Conservation (phyloP, 495 filamentous ascomycete genomes). For the Penicillium paxilli region DNA sequence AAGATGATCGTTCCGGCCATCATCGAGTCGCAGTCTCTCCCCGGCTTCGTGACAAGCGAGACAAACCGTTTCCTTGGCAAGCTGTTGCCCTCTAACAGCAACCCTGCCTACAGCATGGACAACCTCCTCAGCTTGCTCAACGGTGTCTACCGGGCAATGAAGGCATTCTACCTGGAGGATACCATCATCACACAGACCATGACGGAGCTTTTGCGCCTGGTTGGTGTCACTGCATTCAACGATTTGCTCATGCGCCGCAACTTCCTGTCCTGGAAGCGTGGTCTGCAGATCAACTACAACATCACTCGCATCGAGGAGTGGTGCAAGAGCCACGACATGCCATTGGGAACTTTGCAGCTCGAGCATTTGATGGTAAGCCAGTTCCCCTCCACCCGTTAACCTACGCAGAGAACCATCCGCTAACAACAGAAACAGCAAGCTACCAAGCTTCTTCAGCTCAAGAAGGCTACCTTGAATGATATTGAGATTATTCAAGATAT, state of each 20-base stretch:
- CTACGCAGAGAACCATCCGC: slow-evolving; percentile 10
- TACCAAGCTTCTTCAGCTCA: slow-evolving; percentile 96
- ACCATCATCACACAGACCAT: slow-evolving; percentile 92
- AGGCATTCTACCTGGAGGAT: slow-evolving; percentile 95
- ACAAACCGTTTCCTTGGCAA: slow-evolving; percentile 97
- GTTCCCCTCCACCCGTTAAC: background rate
- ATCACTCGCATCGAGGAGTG: slow-evolving; percentile 99
- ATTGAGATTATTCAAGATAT: slow-evolving; percentile 99
- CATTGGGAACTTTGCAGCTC: slow-evolving; percentile 93
- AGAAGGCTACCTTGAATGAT: slow-evolving; percentile 98
- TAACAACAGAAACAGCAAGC: slow-evolving; percentile 67
- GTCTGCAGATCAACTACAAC: slow-evolving; percentile 99
- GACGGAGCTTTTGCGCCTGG: slow-evolving; percentile 88
- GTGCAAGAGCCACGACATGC: slow-evolving; percentile 99
- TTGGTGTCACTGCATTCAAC: slow-evolving; percentile 98
- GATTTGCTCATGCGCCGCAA: slow-evolving; percentile 96
- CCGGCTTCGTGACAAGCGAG: slow-evolving; percentile 97
- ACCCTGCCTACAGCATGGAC: slow-evolving; percentile 97
- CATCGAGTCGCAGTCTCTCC: slow-evolving; percentile 97
- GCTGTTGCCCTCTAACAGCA: slow-evolving; percentile 81
- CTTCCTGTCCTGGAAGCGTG: slow-evolving; percentile 99
- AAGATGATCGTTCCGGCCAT: slow-evolving; percentile 99
- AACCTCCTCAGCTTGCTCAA: slow-evolving; percentile 95
- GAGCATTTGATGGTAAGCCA: slow-evolving; percentile 93
- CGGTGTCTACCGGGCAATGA: slow-evolving; percentile 97